These are phyloP conservation scores for Daldinia eschscholtzii DNA, from an alignment of 2,329 filamentous ascomycete genomes.

Conservation along the genomic window DNA sequence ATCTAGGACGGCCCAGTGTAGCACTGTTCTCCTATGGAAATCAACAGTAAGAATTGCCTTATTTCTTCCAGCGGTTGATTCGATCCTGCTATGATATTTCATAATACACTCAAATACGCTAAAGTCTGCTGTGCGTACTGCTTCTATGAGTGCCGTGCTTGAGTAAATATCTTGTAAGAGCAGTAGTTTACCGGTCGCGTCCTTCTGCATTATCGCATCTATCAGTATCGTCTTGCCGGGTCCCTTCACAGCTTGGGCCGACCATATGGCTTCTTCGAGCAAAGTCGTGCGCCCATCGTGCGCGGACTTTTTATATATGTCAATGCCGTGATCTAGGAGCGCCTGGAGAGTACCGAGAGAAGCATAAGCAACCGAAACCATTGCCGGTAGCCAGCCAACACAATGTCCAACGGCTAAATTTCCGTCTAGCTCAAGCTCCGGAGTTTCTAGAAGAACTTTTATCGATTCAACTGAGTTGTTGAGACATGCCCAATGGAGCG, in stretches of 20 bases:
- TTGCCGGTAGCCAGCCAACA: slow-evolving; percentile 20
- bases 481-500: slow-evolving; percentile 34
- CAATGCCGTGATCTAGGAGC: slow-evolving; percentile 26
- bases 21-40: slow-evolving; percentile 21
- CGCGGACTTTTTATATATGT: slow-evolving; percentile 22
- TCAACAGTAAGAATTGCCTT: slow-evolving; percentile 26
- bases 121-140: slow-evolving; percentile 32
- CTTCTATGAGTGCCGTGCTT: slow-evolving; percentile 32
- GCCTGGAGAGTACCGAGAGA: slow-evolving; percentile 30
- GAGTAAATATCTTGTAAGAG: slow-evolving; percentile 24
- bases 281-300: slow-evolving; percentile 22
- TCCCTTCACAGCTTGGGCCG: slow-evolving; percentile 28
- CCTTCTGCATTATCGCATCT: slow-evolving; percentile 34
- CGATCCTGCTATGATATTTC: slow-evolving; percentile 23
- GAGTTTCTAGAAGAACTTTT: slow-evolving; percentile 23
- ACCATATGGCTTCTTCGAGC: slow-evolving; percentile 27
- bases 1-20: slow-evolving; percentile 32
- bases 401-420: slow-evolving; percentile 5
- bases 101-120: slow-evolving; percentile 30
- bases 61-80: slow-evolving; percentile 17
- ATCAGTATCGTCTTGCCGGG: slow-evolving; percentile 30
- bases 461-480: slow-evolving; percentile 30
- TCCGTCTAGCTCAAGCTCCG: slow-evolving; percentile 20
- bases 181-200: slow-evolving; percentile 16
- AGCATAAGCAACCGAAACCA: slow-evolving; percentile 26